Base-by-base conservation (phyloP, 1,284 basidiomycete genomes). In the Puccinia brachypodii region DNA sequence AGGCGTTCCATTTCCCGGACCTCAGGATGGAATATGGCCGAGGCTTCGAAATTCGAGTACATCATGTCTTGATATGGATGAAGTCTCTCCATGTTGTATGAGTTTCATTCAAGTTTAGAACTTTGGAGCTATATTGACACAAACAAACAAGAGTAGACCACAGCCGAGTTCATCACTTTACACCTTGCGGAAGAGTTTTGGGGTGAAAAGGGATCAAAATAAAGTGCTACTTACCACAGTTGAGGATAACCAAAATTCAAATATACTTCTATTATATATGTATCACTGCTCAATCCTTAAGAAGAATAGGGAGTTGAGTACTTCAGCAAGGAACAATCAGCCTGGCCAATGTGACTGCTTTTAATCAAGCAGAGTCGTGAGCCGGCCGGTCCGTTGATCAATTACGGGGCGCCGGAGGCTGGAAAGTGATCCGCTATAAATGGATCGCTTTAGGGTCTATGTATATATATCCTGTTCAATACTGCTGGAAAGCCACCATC, bases 41-140 rank as follows among this genome's bases (percentile, higher is more conserved):
- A 68, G 40, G 64, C 64, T 44, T 42, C 64, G n/a, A 68, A 44
- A 44, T 68, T 40, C 11, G 64, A 68, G 64, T 25, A 44, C 40
- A 68, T 16, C n/a, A 28, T 68, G 22, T 40, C 64, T 28, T 22
- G 22, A 44, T 16, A 38, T 8, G 38, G 36, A 66, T 40, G 22
- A 3, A 66, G 36, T 40, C 62, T 66, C 19, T 66, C 62, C 62
- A 66, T 66, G 4, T 68, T 40, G 40, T 36, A 22, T 25, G 62
- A 66, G 19, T 40, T 38, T 40, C 3, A 4, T 22, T 22, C 36
- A 38, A 33, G 62, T n/a, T 66, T n/a, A 16, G 3, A 66, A 47
- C 68, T 47, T 71, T 36, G 47, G 22, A 50, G 47, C 47, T 22
- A 50, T 50, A 50, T 11, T 50, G 22, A 50, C 47, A 50, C 11